Conservation (phyloP, 768 basidiomycete species). For the Postia placenta region DNA sequence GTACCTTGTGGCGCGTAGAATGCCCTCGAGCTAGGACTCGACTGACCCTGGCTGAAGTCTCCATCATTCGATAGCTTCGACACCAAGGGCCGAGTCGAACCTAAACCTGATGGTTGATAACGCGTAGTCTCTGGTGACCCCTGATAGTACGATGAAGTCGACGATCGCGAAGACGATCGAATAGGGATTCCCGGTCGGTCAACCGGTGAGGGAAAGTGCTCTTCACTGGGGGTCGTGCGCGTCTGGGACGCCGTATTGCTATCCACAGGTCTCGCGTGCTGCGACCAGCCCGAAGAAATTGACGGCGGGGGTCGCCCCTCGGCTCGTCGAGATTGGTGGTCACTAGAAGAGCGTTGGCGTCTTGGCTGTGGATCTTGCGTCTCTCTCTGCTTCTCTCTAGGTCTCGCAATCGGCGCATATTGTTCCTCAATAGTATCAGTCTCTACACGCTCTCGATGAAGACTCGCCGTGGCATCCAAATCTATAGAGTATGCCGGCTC, state of each 20-base stretch:
- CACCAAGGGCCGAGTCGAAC: constrained; percentile 11
- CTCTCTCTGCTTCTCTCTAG: constrained; percentile 2
- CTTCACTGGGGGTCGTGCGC: background rate
- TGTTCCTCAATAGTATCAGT: background rate
- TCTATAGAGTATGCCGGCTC: no score
- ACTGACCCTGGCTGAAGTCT: constrained; percentile 5
- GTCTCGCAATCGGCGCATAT: background rate
- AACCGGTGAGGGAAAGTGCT: background rate
- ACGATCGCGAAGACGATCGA: constrained; percentile 9
- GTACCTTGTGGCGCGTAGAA: constrained; percentile 7
- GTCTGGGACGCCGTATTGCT: background rate
- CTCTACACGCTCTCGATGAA: background rate
- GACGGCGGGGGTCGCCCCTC: background rate
- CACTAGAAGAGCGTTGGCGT: background rate
- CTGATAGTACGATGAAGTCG: constrained; percentile 7
- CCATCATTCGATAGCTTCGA: constrained; percentile 10
- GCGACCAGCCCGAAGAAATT: background rate
- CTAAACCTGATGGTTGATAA: background rate
- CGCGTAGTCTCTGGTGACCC: constrained; percentile 13
- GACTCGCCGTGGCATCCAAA: background rate
- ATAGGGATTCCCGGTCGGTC: constrained; percentile 12
- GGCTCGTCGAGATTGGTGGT: background rate
- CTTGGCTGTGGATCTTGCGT: background rate
- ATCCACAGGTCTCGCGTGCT: background rate
- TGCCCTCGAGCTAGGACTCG: background rate